phyloP scores from a whole-genome alignment of 1,139 yeast genomes.

The Diutina ranongensis region DNA sequence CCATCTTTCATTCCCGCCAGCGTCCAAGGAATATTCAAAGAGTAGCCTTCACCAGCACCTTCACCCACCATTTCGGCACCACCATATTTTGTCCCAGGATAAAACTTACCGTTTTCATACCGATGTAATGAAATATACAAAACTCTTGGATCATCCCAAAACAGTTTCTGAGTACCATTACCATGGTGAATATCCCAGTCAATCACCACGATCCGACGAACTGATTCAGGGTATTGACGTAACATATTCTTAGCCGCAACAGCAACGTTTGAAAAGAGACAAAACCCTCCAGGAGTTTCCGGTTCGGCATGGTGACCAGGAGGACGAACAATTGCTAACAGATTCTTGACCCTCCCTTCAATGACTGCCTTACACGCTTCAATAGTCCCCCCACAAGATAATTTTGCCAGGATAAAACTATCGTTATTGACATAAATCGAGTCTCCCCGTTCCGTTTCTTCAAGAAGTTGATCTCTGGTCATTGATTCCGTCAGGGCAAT shows the following conservation, averaged over 20 bases:
- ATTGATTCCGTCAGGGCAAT: constrained; percentile 68
- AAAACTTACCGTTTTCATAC: constrained; percentile 83
- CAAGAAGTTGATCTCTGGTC: constrained; percentile 66
- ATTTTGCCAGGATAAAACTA: constrained; percentile 73
- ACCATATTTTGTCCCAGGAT: constrained; percentile 85
- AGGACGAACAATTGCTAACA: constrained; percentile 92
- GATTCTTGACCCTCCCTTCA: constrained; percentile 84
- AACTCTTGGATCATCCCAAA: constrained; percentile 80
- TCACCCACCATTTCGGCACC: constrained; percentile 74
- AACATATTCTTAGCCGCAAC: constrained; percentile 88
- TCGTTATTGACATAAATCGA: constrained; percentile 93
- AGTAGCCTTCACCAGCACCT: constrained; percentile 76
- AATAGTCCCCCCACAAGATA: constrained; percentile 94
- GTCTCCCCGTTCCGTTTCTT: constrained; percentile 86
- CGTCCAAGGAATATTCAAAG: constrained; percentile 91
- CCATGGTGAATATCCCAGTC: constrained; percentile 99
- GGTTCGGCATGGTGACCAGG: constrained; percentile 99
- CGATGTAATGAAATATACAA: constrained; percentile 86
- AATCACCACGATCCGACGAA: constrained; percentile 67
- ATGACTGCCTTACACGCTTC: constrained; percentile 95
- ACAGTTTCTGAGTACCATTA: constrained; percentile 93
- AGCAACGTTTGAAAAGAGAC: constrained; percentile 91
- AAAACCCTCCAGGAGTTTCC: constrained; percentile 92
- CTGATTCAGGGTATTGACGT: constrained; percentile 77
- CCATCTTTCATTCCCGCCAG: constrained; percentile 91